Conservation (phyloP, 306 rosid genomes). For the Hippophae tibetana region DNA sequence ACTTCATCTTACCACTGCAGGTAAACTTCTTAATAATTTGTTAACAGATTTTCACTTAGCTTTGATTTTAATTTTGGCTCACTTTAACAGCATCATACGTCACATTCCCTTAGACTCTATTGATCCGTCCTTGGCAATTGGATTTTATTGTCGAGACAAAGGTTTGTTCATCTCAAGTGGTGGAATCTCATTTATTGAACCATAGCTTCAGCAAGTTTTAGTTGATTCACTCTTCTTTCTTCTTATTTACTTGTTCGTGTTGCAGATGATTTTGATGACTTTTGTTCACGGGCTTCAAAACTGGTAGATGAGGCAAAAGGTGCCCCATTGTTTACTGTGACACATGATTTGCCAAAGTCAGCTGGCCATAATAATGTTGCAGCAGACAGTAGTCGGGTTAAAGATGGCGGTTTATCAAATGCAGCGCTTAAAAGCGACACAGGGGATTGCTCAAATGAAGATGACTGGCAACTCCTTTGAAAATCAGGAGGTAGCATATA, state of each 20-base stretch:
- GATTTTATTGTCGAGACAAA: slow-evolving; percentile 90
- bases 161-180: slow-evolving; percentile 35
- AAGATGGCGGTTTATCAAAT: slow-evolving; percentile 28
- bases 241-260: slow-evolving; percentile 13
- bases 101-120: slow-evolving; percentile 68
- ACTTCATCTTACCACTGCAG: slow-evolving; percentile 87
- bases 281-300: slow-evolving; percentile 66
- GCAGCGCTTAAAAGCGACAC: slow-evolving; percentile 23
- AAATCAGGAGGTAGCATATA: neutral
- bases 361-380: slow-evolving; percentile 27
- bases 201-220: slow-evolving; percentile 7
- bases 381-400: slow-evolving; percentile 23
- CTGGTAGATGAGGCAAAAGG: slow-evolving; percentile 78
- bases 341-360: slow-evolving; percentile 36
- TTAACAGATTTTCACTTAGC: neutral
- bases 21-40: slow-evolving; percentile 32
- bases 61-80: neutral
- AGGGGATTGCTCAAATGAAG: slow-evolving; percentile 40
- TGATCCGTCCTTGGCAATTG: slow-evolving; percentile 92
- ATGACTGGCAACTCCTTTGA: slow-evolving; percentile 87
- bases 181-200: slow-evolving; percentile 7
- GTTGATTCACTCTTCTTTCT: neutral
- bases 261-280: slow-evolving; percentile 75
- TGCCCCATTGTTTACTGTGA: slow-evolving; percentile 86
- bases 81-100: slow-evolving; percentile 41